phyloP scores from a whole-genome alignment of 164 flowering plant species.

The Platanus orientalis region DNA sequence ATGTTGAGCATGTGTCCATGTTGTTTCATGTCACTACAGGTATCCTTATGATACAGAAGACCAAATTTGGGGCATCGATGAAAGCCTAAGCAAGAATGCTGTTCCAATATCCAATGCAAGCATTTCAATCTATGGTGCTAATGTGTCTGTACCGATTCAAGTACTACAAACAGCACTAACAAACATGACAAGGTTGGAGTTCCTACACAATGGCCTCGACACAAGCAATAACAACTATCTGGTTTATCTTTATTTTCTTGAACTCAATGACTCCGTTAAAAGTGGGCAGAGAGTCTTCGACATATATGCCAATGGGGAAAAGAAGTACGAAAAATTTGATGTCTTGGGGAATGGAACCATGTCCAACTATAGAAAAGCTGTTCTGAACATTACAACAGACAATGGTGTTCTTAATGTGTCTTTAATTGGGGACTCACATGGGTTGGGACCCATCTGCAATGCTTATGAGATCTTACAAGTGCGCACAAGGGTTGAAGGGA shows the following conservation, averaged over 20 bases:
- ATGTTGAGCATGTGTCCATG: not conserved
- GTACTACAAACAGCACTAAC: constrained; percentile 50
- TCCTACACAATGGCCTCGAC: constrained; percentile 29
- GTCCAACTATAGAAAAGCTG: constrained; percentile 27
- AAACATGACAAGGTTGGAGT: constrained; percentile 27
- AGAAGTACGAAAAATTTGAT: constrained; percentile 26
- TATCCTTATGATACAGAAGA: constrained; percentile 44
- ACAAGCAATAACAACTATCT: constrained; percentile 21
- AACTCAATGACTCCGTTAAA: constrained; percentile 29
- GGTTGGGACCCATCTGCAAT: constrained; percentile 55
- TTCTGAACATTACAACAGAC: constrained; percentile 19
- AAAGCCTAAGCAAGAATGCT: constrained; percentile 1
- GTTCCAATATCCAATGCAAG: not conserved
- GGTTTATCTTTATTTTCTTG: constrained; percentile 49
- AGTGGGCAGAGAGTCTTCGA: constrained; percentile 57
- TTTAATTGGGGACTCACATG: constrained; percentile 31
- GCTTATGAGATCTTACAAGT: constrained; percentile 57
- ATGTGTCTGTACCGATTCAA: constrained; percentile 31
- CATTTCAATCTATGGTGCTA: constrained; percentile 8
- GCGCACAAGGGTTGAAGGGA: constrained; percentile 24
- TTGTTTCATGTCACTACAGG: constrained; percentile 27
- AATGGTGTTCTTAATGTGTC: constrained; percentile 46
- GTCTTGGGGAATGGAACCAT: constrained; percentile 27
- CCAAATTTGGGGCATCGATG: constrained; percentile 43
- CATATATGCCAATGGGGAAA: constrained; percentile 36